These are phyloP conservation scores for Lactarius trivialis DNA, from an alignment of 768 basidiomycete genomes.

Conservation along the genomic window DNA sequence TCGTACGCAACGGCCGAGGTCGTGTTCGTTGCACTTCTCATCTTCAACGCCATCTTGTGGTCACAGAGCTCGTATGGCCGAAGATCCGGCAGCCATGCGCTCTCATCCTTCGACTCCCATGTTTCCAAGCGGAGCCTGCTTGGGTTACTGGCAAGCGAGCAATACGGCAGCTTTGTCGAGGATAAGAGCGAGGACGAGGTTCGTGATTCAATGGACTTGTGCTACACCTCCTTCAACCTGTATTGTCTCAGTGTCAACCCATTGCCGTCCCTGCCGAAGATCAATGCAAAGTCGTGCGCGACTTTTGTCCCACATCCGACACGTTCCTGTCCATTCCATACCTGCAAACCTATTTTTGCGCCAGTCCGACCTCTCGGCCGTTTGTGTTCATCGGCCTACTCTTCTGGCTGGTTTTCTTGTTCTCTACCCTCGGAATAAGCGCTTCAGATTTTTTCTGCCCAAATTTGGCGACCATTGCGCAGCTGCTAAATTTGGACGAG, in stretches of 20 bases:
- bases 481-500: constrained; percentile 81
- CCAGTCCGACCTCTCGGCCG: constrained; percentile 47
- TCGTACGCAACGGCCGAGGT: constrained; percentile 41
- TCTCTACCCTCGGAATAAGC: constrained; percentile 91
- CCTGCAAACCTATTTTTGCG: constrained; percentile 65
- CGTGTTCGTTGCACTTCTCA: constrained; percentile 46
- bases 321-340: constrained; percentile 71
- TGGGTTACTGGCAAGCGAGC: not conserved
- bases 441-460: constrained; percentile 98
- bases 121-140: constrained; percentile 8
- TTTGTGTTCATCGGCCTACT: constrained; percentile 56
- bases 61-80: constrained; percentile 36
- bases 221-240: not conserved
- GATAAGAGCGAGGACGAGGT: constrained; percentile 8
- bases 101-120: not conserved
- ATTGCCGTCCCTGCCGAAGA: constrained; percentile 42
- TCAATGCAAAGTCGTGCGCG: constrained; percentile 61
- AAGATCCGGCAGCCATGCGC: constrained; percentile 15
- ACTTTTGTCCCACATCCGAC: constrained; percentile 48
- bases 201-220: constrained; percentile 6
- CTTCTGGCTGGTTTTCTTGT: constrained; percentile 84
- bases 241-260: constrained; percentile 53
- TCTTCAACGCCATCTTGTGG: constrained; percentile 59
- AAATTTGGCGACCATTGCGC: constrained; percentile 85
- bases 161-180: not conserved